These are phyloP conservation scores for Jamesozyma gamospora DNA, from an alignment of 805 yeast genomes.

Conservation along the genomic window DNA sequence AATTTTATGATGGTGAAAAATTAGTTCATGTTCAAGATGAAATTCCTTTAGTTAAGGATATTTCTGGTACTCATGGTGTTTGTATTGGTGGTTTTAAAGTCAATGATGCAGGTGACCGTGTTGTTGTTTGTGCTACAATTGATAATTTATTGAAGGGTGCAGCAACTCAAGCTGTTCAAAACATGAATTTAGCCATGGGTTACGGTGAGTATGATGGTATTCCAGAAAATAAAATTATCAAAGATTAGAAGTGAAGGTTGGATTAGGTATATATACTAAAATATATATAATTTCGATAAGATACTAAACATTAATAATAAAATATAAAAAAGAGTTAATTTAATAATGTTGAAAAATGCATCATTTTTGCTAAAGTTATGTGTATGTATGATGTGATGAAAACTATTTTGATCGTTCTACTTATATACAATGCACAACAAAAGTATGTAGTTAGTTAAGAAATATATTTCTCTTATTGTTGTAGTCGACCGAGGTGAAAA, in stretches of 20 bases:
- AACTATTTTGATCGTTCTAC: too few species aligned
- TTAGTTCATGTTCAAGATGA: constrained; percentile 81
- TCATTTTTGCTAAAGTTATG: too few species aligned
- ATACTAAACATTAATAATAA: too few species aligned
- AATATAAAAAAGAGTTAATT: too few species aligned
- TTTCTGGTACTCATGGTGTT: constrained; percentile 89
- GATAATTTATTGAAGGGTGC: constrained; percentile 97
- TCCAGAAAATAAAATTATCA: constrained; percentile 53
- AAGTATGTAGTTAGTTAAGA: too few species aligned
- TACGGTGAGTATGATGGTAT: constrained; percentile 94
- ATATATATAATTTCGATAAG: too few species aligned
- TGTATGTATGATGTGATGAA: too few species aligned
- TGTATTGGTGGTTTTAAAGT: constrained; percentile 95
- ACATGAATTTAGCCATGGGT: constrained; percentile 80
- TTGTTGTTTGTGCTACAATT: constrained; percentile 88
- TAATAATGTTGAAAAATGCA: too few species aligned
- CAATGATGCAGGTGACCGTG: constrained; percentile 77
- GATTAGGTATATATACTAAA: too few species aligned
- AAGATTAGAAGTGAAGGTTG: not conserved
- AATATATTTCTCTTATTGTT: too few species aligned
- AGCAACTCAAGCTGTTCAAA: constrained; percentile 95
- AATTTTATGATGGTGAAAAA: constrained; percentile 78
- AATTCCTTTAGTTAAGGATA: constrained; percentile 85
- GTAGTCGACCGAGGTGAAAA: too few species aligned
- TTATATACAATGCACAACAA: too few species aligned